Percentiles rank a stretch among this genome's conserved stretches.
These are phyloP conservation scores for Trichoderma asperelloides DNA, from an alignment of 495 filamentous ascomycete genomes.

Conservation along the genomic window DNA sequence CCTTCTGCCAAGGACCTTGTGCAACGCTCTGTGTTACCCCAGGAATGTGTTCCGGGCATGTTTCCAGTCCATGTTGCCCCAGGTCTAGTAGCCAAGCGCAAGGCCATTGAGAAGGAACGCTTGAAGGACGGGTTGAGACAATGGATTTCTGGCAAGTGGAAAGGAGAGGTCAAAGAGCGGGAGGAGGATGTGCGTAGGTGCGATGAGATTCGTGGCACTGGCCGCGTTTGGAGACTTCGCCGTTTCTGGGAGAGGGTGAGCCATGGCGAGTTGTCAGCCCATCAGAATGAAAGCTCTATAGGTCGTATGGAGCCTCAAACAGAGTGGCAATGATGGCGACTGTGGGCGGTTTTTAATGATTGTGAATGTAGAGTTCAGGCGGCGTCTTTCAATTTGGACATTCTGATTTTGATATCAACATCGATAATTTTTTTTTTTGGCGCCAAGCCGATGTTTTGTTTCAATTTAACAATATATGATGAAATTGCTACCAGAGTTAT, in stretches of 20 bases:
- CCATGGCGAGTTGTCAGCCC: constrained; percentile 12
- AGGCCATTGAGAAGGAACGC: constrained; percentile 44
- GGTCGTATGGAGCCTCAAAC: not conserved
- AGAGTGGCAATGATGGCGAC: not conserved
- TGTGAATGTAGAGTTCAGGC: too few species aligned
- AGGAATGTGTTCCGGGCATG: constrained; percentile 33
- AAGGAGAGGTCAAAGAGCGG: constrained; percentile 28
- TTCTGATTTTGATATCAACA: too few species aligned
- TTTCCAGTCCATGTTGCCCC: constrained; percentile 22
- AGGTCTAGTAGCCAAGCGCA: constrained; percentile 34
- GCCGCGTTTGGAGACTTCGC: constrained; percentile 40
- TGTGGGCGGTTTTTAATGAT: too few species aligned
- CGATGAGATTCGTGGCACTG: constrained; percentile 36
- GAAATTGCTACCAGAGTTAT: not conserved
- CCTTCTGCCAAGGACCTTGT: constrained; percentile 36
- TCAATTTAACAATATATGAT: not conserved
- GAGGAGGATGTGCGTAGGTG: constrained; percentile 29
- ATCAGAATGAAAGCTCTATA: too few species aligned
- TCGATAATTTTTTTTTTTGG: too few species aligned
- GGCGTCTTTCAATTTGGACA: too few species aligned
- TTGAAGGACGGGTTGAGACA: constrained; percentile 45
- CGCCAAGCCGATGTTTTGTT: too few species aligned
- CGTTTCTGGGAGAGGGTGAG: constrained; percentile 44
- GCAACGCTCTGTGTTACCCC: constrained; percentile 34
- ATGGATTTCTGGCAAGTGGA: constrained; percentile 41